These are phyloP conservation scores for Cucurbita argyrosperma DNA, from an alignment of 306 rosid species.

Conservation along the genomic window DNA sequence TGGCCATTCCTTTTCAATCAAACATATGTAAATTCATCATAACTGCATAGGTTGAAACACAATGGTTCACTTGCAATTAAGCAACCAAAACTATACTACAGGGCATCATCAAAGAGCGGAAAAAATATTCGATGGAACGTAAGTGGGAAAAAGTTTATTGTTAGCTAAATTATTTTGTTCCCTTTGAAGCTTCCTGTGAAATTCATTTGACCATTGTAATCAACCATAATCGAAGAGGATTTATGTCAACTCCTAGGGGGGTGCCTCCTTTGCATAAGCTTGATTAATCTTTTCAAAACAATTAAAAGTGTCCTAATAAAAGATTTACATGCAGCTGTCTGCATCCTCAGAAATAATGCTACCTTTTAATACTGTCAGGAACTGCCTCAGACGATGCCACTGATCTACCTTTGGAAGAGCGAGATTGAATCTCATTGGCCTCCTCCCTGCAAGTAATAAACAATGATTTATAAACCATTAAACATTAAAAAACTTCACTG, in stretches of 20 bases:
- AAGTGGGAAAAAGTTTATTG: background rate
- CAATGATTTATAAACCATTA: background rate
- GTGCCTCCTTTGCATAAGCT: background rate
- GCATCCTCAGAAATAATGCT: background rate
- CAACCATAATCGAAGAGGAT: background rate
- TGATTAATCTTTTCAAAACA: background rate
- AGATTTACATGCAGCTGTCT: background rate
- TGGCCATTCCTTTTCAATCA: background rate
- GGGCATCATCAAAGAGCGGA: background rate
- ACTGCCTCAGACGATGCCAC: slow-evolving; percentile 21
- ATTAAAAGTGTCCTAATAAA: background rate
- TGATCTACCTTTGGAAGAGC: slow-evolving; percentile 9
- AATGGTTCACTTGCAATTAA: background rate
- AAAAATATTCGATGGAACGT: background rate
- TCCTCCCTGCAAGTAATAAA: slow-evolving; percentile 36
- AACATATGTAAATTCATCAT: background rate
- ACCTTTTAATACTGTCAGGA: slow-evolving; percentile 48
- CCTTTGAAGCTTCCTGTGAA: background rate
- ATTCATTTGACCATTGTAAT: background rate
- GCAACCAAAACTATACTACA: background rate
- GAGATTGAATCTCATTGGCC: slow-evolving; percentile 44
- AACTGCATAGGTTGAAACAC: background rate
- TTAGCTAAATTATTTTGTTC: background rate
- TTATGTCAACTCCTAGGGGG: background rate
- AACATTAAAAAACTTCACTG: background rate